Base-by-base conservation (phyloP, 441 rosid genomes). In the Omphalea diandra region DNA sequence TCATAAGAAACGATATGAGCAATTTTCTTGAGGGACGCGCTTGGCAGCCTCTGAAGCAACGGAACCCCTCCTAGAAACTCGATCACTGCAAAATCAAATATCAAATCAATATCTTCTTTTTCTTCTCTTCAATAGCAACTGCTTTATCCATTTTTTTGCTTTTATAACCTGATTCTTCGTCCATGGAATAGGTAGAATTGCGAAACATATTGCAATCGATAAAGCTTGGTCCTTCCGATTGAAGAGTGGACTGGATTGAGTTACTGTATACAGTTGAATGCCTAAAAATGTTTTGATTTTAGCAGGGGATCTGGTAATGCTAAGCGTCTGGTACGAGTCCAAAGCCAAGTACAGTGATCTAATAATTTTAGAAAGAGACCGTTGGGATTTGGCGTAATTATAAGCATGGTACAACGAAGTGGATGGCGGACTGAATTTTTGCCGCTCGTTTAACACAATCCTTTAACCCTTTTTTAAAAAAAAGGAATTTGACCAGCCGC, bases 61-160 rank as follows among this genome's bases (percentile, higher is more conserved):
- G 93, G 93, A 36, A 95, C 95, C 71, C 85, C 79, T 27, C 97
- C 88, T 63, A 95, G 77, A 70, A 95, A 92, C 75, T 93, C 97
- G 58, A 86, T 79, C 67, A 86, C 99, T 93, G 86, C 82, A 74
- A 75, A 61, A 26, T 67, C 52, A 71, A 57, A 40, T 26, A 67
- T 5, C 11, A 20, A 50, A 50, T 50, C 20, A n/a, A n/a, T n/a
- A n/a, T n/a, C n/a, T n/a, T n/a, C n/a, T n/a, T n/a, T n/a, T n/a
- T n/a, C n/a, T n/a, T n/a, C n/a, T n/a, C n/a, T n/a, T n/a, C 20
- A 46, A 46, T 14, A 46, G 5, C 17, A 18, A n/a, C n/a, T n/a
- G n/a, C n/a, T n/a, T n/a, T n/a, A n/a, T n/a, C n/a, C n/a, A n/a
- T n/a, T n/a, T n/a, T n/a, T 14, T 11, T 8, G n/a, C 4, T 22